phyloP scores from a whole-genome alignment of 495 filamentous ascomycete species.

The Neurospora tetrasperma region DNA sequence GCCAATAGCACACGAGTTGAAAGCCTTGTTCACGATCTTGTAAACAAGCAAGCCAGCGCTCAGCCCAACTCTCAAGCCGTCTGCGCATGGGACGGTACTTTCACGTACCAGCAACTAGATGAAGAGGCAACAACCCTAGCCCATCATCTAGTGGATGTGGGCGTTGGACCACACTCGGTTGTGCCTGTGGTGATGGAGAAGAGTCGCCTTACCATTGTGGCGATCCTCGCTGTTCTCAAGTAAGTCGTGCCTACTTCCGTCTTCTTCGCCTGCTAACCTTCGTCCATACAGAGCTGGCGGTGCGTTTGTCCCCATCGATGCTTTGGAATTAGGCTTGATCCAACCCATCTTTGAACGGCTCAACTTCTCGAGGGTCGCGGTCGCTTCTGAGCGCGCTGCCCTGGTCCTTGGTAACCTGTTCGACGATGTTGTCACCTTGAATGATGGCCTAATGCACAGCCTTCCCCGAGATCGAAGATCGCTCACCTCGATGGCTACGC shows the following conservation, averaged over 20 bases:
- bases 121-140: constrained; percentile 28
- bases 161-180: constrained; percentile 30
- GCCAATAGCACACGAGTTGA: constrained; percentile 14
- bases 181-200: constrained; percentile 39
- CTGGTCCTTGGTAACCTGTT: constrained; percentile 26
- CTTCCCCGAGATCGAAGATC: constrained; percentile 19
- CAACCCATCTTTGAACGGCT: constrained; percentile 31
- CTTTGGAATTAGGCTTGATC: constrained; percentile 29
- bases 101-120: constrained; percentile 33
- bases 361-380: constrained; percentile 24
- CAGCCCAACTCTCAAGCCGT: constrained; percentile 33
- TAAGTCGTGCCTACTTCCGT: constrained; percentile 12
- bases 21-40: constrained; percentile 25
- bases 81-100: constrained; percentile 35
- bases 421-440: constrained; percentile 27
- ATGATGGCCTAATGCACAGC: constrained; percentile 17
- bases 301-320: constrained; percentile 34
- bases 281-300: constrained; percentile 26
- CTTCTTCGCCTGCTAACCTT: not conserved
- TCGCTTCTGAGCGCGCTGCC: constrained; percentile 29
- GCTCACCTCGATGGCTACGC: constrained; percentile 26
- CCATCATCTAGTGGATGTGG: constrained; percentile 30
- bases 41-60: constrained; percentile 21
- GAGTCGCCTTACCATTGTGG: constrained; percentile 33
- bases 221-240: constrained; percentile 39